Base-by-base conservation (phyloP, 345 rosid genomes). In the Microthlaspi erraticum region DNA sequence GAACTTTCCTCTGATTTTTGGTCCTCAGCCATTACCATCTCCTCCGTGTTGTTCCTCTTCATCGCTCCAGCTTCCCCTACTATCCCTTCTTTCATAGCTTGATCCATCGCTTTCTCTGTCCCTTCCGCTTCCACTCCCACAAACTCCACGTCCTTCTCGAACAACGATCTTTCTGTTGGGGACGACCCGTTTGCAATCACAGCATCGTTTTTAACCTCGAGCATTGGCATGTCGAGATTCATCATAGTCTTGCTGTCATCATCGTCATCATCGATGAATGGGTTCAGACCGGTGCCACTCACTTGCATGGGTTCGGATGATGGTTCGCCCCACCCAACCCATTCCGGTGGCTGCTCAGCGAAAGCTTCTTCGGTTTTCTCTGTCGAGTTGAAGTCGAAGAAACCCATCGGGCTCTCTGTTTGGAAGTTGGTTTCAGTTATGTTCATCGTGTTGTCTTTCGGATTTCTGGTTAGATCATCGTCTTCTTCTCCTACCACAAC, bases 401-500 rank as follows among this genome's bases (percentile, higher is more conserved):
- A 77, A 12, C 64, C 80, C 52, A 66, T n/a, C 44, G 80, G 60
- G 38, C 19, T 71, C 76, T 64, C 72, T 29, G 49, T 50, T 39
- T 72, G 71, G 48, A 62, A 75, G 46, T 55, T 69, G 19, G 70
- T 69, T 62, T 59, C 78, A 16, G 64, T 41, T 52, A 51, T 44
- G 63, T 11, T 46, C 42, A 51, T 7, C 1, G 55, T 63, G 29
- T 45, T 71, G 63, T 37, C 79, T 80, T 73, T 85, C 83, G 81
- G 68, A 71, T 60, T 83, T 91, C 68, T 17, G 1, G 83, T 67
- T 64, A 88, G 88, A 14, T 92, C 92, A 46, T 69, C 71, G 12
- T 87, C 97, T 78, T 92, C 94, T 72, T 88, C 94, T 73, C 93
- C 99, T 65, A 95, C 93, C 61, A 95, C 94, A 72, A 92, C 99